A percentile compares a stretch with the other conserved stretches of the same genome.
These are phyloP conservation scores for Aureobasidium sp. DNA, from an alignment of 2,329 filamentous ascomycete species.

Conservation along the genomic window DNA sequence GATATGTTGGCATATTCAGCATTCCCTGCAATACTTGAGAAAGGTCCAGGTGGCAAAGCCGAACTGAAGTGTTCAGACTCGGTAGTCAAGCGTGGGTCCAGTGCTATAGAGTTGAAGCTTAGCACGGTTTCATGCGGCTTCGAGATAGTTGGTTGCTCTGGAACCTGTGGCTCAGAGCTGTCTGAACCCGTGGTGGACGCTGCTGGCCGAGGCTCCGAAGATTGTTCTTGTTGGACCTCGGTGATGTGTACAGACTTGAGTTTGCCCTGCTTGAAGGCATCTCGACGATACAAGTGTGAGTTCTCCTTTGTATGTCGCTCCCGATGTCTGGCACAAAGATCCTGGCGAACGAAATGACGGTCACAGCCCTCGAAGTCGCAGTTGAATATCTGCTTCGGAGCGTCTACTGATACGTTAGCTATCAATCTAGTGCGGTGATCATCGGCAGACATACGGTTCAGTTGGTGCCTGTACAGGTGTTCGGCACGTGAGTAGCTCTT, in stretches of 20 bases:
- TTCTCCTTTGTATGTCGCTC: slow-evolving; percentile 54
- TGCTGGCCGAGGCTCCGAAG: background rate
- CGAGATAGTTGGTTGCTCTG: background rate
- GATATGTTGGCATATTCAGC: background rate
- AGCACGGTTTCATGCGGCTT: background rate
- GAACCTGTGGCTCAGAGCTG: background rate
- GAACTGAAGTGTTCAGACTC: background rate
- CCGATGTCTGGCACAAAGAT: slow-evolving; percentile 68
- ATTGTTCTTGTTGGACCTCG: background rate
- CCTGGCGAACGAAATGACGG: slow-evolving; percentile 85
- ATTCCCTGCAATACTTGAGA: background rate
- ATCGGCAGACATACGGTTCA: slow-evolving; percentile 64
- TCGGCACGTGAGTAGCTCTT: slow-evolving; percentile 96
- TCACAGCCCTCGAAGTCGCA: slow-evolving; percentile 90
- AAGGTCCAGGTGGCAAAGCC: background rate
- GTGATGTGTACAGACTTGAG: background rate
- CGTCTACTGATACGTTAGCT: slow-evolving; percentile 48
- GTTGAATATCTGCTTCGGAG: slow-evolving; percentile 88
- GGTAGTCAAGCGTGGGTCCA: background rate
- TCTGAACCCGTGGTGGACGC: background rate
- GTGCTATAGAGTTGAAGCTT: background rate
- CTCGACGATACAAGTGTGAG: slow-evolving; percentile 68
- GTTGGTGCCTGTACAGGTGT: slow-evolving; percentile 90
- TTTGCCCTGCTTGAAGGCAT: slow-evolving; percentile 39
- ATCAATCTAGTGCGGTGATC: too few relatives aligned